Evolutionary conservation across 345 rosid species (phyloP).

Genomic region (Camelina sativa): DNA sequence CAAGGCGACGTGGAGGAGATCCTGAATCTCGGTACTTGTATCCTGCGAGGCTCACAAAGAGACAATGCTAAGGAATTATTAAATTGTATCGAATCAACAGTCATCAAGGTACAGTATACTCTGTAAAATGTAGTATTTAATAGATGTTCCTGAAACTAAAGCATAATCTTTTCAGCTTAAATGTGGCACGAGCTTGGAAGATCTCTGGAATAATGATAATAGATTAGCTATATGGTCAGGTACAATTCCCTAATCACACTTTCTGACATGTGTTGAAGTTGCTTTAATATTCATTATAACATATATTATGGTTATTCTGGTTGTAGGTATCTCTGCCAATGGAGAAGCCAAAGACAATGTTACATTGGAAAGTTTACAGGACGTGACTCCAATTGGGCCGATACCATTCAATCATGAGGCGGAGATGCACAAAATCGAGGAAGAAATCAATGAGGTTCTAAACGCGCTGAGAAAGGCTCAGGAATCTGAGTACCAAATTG

Average conservation of each 20-base stretch:
- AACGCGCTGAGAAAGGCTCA: slow-evolving; percentile 61
- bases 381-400: slow-evolving; percentile 39
- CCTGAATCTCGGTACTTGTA: slow-evolving; percentile 60
- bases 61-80: slow-evolving; percentile 55
- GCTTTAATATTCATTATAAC: background rate
- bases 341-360: slow-evolving; percentile 43
- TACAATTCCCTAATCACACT: slow-evolving; percentile 38
- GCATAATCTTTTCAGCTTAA: slow-evolving; percentile 59
- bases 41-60: slow-evolving; percentile 68
- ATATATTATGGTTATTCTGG: background rate
- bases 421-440: slow-evolving; percentile 63
- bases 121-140: slow-evolving; percentile 1
- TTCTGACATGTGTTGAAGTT: slow-evolving; percentile 14
- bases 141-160: slow-evolving; percentile 26
- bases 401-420: slow-evolving; percentile 50
- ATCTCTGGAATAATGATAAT: slow-evolving; percentile 58
- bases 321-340: slow-evolving; percentile 47
- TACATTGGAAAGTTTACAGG: slow-evolving; percentile 40
- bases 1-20: slow-evolving; percentile 60
- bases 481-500: slow-evolving; percentile 63
- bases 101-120: slow-evolving; percentile 60
- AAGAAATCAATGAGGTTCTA: slow-evolving; percentile 65
- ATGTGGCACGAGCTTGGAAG: slow-evolving; percentile 58
- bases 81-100: slow-evolving; percentile 52
- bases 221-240: slow-evolving; percentile 51